A percentile compares a stretch with the other conserved stretches of the same genome.
These are phyloP conservation scores for Acanthamoeba culbertsoni DNA, from an alignment of 208 protist species.

Conservation along the genomic window DNA sequence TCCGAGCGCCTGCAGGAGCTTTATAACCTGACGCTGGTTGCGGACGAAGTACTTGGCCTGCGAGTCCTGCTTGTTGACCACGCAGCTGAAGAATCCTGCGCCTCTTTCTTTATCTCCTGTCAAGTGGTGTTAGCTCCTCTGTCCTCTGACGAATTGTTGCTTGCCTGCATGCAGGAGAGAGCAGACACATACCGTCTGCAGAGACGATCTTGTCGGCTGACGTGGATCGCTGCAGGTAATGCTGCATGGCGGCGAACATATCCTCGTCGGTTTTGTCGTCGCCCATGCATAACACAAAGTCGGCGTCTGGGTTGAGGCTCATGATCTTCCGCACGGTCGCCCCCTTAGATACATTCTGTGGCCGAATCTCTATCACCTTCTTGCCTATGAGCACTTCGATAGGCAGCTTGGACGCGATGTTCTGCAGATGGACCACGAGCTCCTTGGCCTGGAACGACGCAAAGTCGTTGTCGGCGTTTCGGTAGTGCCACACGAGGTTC, in stretches of 20 bases:
- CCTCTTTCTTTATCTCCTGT: conserved; percentile 9
- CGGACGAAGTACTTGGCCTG: conserved; percentile 60
- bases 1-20: conserved; percentile 30
- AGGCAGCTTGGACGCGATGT: conserved; percentile 66
- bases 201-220: neutral
- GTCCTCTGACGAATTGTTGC: too few relatives aligned
- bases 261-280: conserved; percentile 64
- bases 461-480: conserved; percentile 81
- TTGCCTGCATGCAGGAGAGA: too few relatives aligned
- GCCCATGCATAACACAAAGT: conserved; percentile 61
- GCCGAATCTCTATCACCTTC: conserved; percentile 62
- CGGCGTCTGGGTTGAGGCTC: neutral
- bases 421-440: conserved; percentile 74
- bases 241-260: conserved; percentile 43
- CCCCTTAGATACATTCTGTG: conserved; percentile 39
- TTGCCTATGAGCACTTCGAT: conserved; percentile 77
- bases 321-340: conserved; percentile 42
- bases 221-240: neutral
- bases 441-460: conserved; percentile 79
- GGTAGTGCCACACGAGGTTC: conserved; percentile 80
- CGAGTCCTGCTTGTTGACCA: conserved; percentile 51
- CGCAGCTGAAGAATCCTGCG: conserved; percentile 31
- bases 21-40: conserved; percentile 34
- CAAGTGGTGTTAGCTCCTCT: too few relatives aligned
- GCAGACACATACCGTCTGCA: neutral